phyloP scores from a whole-genome alignment of 2,329 filamentous ascomycete genomes.

The Colletotrichum karsti region DNA sequence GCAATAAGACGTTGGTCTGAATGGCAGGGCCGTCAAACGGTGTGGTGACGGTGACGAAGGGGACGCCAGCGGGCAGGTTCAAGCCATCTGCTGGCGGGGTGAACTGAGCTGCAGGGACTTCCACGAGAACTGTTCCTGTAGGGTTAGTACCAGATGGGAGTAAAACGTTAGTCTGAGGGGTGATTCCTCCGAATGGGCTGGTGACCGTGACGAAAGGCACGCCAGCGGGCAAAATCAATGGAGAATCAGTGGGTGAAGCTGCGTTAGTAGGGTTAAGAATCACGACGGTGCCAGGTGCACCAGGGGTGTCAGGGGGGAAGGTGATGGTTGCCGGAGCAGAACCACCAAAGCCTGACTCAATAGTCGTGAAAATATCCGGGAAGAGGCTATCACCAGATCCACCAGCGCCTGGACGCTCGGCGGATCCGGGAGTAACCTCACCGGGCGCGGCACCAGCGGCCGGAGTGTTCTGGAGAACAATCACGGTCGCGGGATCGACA shows the following conservation, averaged over 20 bases:
- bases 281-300: constrained; percentile 6
- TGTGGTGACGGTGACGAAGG: too few relatives aligned
- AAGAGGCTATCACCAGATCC: background rate
- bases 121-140: constrained; percentile 17
- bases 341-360: constrained; percentile 17
- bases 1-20: too few relatives aligned
- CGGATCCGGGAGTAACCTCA: too few relatives aligned
- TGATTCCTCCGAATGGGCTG: background rate
- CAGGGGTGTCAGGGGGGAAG: background rate
- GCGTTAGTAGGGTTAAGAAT: constrained; percentile 21
- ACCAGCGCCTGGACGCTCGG: too few relatives aligned
- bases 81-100: background rate
- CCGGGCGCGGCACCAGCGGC: background rate
- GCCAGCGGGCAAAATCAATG: background rate
- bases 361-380: constrained; percentile 4
- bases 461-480: background rate
- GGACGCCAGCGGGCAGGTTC: too few relatives aligned
- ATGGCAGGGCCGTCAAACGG: too few relatives aligned
- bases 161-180: background rate
- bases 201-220: constrained; percentile 13
- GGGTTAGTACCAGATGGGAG: constrained; percentile 13
- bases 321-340: constrained; percentile 16
- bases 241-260: background rate
- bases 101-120: background rate
- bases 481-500: background rate